Conservation (phyloP, 495 filamentous ascomycete genomes). For the Rostrohypoxylon terebratum region DNA sequence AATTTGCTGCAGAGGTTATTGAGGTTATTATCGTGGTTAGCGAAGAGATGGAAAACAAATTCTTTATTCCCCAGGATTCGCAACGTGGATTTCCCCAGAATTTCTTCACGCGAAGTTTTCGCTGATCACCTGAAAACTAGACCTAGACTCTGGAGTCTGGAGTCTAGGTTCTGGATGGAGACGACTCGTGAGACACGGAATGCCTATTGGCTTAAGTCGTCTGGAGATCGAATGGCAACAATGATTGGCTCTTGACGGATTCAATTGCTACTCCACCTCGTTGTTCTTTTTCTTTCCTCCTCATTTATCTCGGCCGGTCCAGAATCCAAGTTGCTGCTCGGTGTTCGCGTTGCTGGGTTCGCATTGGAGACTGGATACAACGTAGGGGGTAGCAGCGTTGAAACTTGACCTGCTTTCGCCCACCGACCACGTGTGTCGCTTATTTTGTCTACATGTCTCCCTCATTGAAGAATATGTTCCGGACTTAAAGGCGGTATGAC, state of each 20-base stretch:
- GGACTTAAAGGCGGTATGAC: slow-evolving; percentile 12
- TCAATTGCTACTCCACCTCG: slow-evolving; percentile 20
- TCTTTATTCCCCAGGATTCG: slow-evolving; percentile 18
- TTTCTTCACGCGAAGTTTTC: slow-evolving; percentile 8
- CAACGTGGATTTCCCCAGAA: slow-evolving; percentile 17
- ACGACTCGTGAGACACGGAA: slow-evolving; percentile 8
- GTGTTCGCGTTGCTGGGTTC: slow-evolving; percentile 19
- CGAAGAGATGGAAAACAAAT: slow-evolving; percentile 20
- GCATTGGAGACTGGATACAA: slow-evolving; percentile 20
- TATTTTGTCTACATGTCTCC: slow-evolving; percentile 29
- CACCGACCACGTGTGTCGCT: slow-evolving; percentile 32
- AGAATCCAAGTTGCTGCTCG: slow-evolving; percentile 19
- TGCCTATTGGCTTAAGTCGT: slow-evolving; percentile 10
- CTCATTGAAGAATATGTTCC: not conserved
- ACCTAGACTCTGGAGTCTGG: slow-evolving; percentile 13
- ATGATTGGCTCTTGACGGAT: slow-evolving; percentile 26
- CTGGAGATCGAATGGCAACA: slow-evolving; percentile 19
- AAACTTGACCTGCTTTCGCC: slow-evolving; percentile 33
- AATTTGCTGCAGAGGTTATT: not conserved
- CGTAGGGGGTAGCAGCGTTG: slow-evolving; percentile 26
- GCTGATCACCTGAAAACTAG: slow-evolving; percentile 15
- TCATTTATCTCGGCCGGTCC: slow-evolving; percentile 13
- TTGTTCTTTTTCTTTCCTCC: slow-evolving; percentile 9
- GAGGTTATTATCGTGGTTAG: slow-evolving; percentile 14
- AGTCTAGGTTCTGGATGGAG: slow-evolving; percentile 19